Conservation (phyloP, 1,284 basidiomycete species). For the Trichosporon sp. region DNA sequence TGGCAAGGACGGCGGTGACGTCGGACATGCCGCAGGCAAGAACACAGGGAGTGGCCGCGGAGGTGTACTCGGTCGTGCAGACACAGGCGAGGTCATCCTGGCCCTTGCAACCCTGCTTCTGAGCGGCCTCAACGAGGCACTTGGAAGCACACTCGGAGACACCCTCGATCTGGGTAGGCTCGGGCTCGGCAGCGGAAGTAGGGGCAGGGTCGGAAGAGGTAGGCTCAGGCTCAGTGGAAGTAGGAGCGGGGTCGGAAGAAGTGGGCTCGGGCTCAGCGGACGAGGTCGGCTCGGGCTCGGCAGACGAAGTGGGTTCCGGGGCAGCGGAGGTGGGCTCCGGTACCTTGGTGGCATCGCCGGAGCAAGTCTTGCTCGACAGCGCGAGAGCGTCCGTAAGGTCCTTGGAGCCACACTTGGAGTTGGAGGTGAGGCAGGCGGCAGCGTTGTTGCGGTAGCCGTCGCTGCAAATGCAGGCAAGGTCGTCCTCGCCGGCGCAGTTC, state of each 20-base stretch:
- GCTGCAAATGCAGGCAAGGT: conserved; percentile 23
- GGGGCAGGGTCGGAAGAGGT: not conserved
- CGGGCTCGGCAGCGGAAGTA: not conserved
- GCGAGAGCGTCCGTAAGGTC: conserved; percentile 22
- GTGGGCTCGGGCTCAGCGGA: not conserved
- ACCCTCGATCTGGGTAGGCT: not conserved
- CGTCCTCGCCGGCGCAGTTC: conserved; percentile 17
- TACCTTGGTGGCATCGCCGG: not conserved
- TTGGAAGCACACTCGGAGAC: conserved; percentile 3
- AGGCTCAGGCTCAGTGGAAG: not conserved
- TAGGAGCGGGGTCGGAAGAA: not conserved
- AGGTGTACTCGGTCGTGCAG: conserved; percentile 12
- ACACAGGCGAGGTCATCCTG: conserved; percentile 20
- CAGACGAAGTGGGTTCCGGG: not conserved
- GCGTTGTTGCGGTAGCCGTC: conserved; percentile 20
- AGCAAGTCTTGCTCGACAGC: conserved; percentile 21
- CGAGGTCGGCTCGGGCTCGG: not conserved
- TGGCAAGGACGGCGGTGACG: conserved; percentile 18
- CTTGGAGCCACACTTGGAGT: conserved; percentile 5
- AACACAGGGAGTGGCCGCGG: conserved; percentile 12
- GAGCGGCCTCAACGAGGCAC: conserved; percentile 12
- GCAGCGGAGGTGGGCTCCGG: not conserved
- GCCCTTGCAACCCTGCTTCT: conserved; percentile 4
- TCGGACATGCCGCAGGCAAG: conserved; percentile 13
- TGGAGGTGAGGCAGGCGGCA: conserved; percentile 2